Evolutionary conservation across 106 monocot species (phyloP).

Genomic region (Dendrobium nobile): DNA sequence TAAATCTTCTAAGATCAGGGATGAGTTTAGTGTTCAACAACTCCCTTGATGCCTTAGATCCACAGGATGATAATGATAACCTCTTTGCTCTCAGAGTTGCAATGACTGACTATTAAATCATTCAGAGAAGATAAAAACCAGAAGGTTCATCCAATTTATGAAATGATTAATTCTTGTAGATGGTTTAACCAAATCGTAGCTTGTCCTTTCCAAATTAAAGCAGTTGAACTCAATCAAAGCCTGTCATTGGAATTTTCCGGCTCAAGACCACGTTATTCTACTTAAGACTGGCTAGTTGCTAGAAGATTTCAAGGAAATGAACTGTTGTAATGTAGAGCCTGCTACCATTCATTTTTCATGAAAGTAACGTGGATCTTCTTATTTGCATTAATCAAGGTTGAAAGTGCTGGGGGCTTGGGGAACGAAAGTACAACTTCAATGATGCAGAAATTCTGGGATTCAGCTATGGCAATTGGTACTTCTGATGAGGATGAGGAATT

Average conservation of each 20-base stretch:
- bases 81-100: too few relatives aligned
- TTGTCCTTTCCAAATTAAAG: too few relatives aligned
- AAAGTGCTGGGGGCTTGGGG: conserved; percentile 48
- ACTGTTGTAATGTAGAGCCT: neutral
- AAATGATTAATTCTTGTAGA: too few relatives aligned
- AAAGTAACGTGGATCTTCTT: neutral
- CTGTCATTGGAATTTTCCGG: neutral
- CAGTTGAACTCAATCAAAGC: too few relatives aligned
- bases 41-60: too few relatives aligned
- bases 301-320: neutral
- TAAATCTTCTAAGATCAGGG: too few relatives aligned
- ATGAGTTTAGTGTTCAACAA: too few relatives aligned
- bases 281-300: neutral
- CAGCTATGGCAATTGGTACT: conserved; percentile 69
- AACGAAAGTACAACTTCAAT: conserved; percentile 60
- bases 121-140: too few relatives aligned
- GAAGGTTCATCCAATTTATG: too few relatives aligned
- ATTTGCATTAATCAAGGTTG: conserved; percentile 39
- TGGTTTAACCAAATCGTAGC: too few relatives aligned
- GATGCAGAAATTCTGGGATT: conserved; percentile 98
- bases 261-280: neutral
- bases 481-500: conserved; percentile 64
- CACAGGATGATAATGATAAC: too few relatives aligned
- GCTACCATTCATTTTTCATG: neutral
- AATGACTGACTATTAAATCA: too few relatives aligned